Evolutionary conservation across 2,329 filamentous ascomycete genomes (phyloP).

Genomic region (Monosporascus cannonballus): DNA sequence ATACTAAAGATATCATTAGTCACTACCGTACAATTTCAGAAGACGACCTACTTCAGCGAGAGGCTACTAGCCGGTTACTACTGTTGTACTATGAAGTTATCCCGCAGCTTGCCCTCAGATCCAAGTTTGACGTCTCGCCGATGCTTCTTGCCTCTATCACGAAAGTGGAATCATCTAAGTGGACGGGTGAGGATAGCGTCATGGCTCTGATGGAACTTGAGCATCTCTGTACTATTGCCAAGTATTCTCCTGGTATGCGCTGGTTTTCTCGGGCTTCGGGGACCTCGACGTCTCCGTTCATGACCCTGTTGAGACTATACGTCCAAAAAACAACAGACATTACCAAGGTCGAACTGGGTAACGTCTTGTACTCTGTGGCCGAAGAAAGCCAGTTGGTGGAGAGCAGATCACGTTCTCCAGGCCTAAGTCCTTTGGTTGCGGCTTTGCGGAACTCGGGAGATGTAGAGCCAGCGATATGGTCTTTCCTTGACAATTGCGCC

Average conservation of each 20-base stretch:
- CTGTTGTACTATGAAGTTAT: conserved; percentile 79
- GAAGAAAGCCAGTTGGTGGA: conserved; percentile 63
- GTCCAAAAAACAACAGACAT: conserved; percentile 41
- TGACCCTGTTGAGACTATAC: conserved; percentile 59
- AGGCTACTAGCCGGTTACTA: conserved; percentile 72
- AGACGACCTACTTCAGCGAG: conserved; percentile 67
- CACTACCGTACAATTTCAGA: conserved; percentile 64
- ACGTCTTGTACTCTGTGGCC: conserved; percentile 54
- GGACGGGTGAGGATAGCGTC: conserved; percentile 42
- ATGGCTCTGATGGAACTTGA: conserved; percentile 69
- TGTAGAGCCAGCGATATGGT: conserved; percentile 42
- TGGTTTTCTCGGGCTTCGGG: conserved; percentile 78
- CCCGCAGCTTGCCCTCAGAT: conserved; percentile 71
- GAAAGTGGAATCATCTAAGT: conserved; percentile 48
- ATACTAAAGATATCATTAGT: conserved; percentile 73
- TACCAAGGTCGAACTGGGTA: conserved; percentile 44
- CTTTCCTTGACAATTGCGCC: conserved; percentile 78
- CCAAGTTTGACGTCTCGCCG: conserved; percentile 83
- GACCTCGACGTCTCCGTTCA: conserved; percentile 62
- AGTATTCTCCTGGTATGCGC: conserved; percentile 74
- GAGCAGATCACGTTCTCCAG: conserved; percentile 29
- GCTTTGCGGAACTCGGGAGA: conserved; percentile 28
- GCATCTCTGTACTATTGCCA: conserved; percentile 74
- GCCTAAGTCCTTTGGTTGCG: conserved; percentile 41
- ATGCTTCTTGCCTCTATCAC: conserved; percentile 64